These are phyloP conservation scores for Boletellus emodensis DNA, from an alignment of 768 basidiomycete genomes.

Conservation along the genomic window DNA sequence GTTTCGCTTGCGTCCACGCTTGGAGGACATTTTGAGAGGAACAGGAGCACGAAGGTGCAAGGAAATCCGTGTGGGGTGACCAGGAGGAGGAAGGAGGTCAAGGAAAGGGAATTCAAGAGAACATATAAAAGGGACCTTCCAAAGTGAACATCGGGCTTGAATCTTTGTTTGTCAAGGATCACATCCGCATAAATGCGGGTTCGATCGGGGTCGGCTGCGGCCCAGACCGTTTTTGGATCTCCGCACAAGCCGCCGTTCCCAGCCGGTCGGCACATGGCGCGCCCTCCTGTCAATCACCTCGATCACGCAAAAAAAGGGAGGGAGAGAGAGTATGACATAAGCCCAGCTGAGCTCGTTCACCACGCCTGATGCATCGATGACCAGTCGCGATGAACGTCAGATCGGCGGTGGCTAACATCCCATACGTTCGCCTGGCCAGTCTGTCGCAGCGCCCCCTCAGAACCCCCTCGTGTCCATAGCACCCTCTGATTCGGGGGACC, in stretches of 20 bases:
- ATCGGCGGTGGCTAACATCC: not conserved
- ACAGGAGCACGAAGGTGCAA: conserved; percentile 6
- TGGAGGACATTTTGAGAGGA: conserved; percentile 63
- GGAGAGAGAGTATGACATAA: not conserved
- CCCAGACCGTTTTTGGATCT: conserved; percentile 34
- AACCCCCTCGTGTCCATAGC: conserved; percentile 26
- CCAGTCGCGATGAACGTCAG: no score
- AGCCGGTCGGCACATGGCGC: conserved; percentile 12
- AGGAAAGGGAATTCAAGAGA: conserved; percentile 35
- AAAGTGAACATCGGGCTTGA: conserved; percentile 31
- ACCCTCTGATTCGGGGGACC: conserved; percentile 27
- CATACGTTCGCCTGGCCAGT: not conserved
- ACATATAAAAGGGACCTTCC: conserved; percentile 38
- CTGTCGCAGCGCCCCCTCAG: conserved; percentile 9
- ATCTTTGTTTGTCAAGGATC: conserved; percentile 35
- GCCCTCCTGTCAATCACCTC: conserved; percentile 20
- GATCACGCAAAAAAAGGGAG: conserved; percentile 7
- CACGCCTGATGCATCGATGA: no score
- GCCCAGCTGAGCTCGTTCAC: not conserved
- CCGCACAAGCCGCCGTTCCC: conserved; percentile 30
- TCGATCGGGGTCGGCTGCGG: conserved; percentile 37
- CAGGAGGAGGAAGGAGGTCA: conserved; percentile 29
- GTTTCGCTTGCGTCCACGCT: conserved; percentile 79
- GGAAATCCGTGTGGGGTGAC: conserved; percentile 23
- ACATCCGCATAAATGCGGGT: conserved; percentile 33